Evolutionary conservation across 2,329 filamentous ascomycete species (phyloP), one percentile per base, ranked within the genome.

Genomic region (Stemphylium lycopersici): DNA sequence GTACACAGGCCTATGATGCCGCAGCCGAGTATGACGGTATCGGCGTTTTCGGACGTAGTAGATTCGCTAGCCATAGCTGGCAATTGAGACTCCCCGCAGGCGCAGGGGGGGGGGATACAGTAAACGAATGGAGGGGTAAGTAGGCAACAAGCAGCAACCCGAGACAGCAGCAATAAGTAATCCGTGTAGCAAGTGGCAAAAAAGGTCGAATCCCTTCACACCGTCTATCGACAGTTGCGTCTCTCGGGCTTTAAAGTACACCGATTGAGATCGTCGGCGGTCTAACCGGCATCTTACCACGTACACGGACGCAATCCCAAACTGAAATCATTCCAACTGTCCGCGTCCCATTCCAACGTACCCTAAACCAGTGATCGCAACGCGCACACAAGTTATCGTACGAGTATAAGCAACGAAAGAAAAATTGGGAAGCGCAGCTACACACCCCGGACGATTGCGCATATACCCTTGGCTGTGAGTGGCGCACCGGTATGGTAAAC

Each of bases 1-100:
- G 76, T 76, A n/a, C 73, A 76, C 44, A 78, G 62, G 32, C 78
- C 78, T 24, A 80, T 75, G 40, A 80, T 78, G n/a, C 78, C 78
- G 15, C 73, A 73, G 38, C 78, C 78, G 12, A 80, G 59, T 40
- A 80, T 78, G 22, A 77, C 59, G 20, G 59, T 59, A 44, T 51
- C 42, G 52, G 52, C 55, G 42, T 39, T 56, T 46, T 42, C 51
- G 37, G 45, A 22, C 48, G 34, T 15, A 26, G 24, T 16, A 33
- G 49, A 15, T 38, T 40, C 39, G 45, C 41, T 43, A 45, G 42
- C 42, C 39, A 40, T 50, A 29, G 26, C 50, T 41, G 32, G 32
- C n/a, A 16, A 22, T 29, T 5, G 26, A 29, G 5, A 36, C 37
- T 52, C 43, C 22, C 12, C 42, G 58, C 34, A 31, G 41, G 48